phyloP scores from a whole-genome alignment of 352 stramenopile species.

The Globisporangium abappressorium region DNA sequence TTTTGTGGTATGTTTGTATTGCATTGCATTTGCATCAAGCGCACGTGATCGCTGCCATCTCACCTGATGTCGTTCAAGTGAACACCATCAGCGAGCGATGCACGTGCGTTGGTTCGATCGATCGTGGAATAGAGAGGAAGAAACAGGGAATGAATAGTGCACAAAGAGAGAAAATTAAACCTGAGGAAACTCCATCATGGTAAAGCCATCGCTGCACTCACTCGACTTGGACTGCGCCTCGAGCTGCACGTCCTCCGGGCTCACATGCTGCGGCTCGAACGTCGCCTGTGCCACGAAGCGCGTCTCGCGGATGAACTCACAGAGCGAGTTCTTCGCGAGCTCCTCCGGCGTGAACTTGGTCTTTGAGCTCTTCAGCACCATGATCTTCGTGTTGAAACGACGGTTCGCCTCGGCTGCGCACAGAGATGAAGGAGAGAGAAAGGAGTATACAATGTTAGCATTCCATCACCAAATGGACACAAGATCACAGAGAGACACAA shows the following conservation, averaged over 20 bases:
- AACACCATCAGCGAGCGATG: neutral
- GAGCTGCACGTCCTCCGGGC: conserved; percentile 35
- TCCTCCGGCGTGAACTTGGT: conserved; percentile 46
- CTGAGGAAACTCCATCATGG: conserved; percentile 63
- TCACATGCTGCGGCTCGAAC: conserved; percentile 13
- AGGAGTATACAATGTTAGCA: neutral
- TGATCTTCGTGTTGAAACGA: conserved; percentile 77
- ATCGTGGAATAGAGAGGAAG: neutral
- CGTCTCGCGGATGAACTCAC: conserved; percentile 76
- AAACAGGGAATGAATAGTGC: neutral
- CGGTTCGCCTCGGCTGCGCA: conserved; percentile 57
- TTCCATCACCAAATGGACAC: neutral
- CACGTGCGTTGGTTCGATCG: neutral
- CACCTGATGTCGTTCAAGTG: neutral
- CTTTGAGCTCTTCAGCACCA: conserved; percentile 70
- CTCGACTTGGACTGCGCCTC: conserved; percentile 67
- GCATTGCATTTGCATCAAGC: neutral
- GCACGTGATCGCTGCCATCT: neutral
- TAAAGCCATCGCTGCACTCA: conserved; percentile 82
- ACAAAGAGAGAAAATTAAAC: conserved; percentile 35
- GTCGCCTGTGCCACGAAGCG: conserved; percentile 25
- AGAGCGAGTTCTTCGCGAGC: conserved; percentile 59
- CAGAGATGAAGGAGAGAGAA: neutral
- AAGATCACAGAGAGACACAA: neutral
- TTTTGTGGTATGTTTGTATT: neutral